These are phyloP conservation scores for Cyclanthera cordifolia DNA, from an alignment of 306 rosid genomes.

Conservation along the genomic window DNA sequence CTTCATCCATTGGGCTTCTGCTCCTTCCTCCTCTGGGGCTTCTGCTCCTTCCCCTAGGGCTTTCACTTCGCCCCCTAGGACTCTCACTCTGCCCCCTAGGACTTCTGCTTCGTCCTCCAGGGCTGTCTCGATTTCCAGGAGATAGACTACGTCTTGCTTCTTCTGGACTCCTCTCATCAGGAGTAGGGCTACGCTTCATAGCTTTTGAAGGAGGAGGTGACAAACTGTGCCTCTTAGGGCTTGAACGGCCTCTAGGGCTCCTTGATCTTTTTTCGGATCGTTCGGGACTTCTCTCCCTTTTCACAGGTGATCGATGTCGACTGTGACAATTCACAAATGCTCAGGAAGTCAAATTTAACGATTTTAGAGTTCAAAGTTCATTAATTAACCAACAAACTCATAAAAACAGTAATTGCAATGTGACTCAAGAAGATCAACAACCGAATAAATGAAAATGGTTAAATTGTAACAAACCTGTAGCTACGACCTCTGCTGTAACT, in stretches of 20 bases:
- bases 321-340: constrained; percentile 13
- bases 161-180: constrained; percentile 33
- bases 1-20: constrained; percentile 30
- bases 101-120: constrained; percentile 23
- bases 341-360: background rate
- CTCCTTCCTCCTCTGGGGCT: constrained; percentile 31
- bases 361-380: background rate
- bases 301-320: constrained; percentile 33
- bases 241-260: constrained; percentile 33
- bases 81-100: constrained; percentile 33
- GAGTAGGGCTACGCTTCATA: constrained; percentile 27
- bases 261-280: constrained; percentile 31
- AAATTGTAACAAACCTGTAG: constrained; percentile 26
- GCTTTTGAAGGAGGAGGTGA: constrained; percentile 34
- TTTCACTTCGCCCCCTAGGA: constrained; percentile 21
- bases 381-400: background rate
- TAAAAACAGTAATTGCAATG: background rate
- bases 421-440: background rate
- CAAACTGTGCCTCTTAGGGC: constrained; percentile 33
- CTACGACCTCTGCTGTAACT: constrained; percentile 48
- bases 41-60: constrained; percentile 24
- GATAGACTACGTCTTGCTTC: constrained; percentile 26
- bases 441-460: background rate
- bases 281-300: constrained; percentile 35
- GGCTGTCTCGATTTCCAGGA: constrained; percentile 26